These are phyloP conservation scores for Trichoderma polysporum DNA, from an alignment of 2,329 filamentous ascomycete species.

Conservation along the genomic window DNA sequence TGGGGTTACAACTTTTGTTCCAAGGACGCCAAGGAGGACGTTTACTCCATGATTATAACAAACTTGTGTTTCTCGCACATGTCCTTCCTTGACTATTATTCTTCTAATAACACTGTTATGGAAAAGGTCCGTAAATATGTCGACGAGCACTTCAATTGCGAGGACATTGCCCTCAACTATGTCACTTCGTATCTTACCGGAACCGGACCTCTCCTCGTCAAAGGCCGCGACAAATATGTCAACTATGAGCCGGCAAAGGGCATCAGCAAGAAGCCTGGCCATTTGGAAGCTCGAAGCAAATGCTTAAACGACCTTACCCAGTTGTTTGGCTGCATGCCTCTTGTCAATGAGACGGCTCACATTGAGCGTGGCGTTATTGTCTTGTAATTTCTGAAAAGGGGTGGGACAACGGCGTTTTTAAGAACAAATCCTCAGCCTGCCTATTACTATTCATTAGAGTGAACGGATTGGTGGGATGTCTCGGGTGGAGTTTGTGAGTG, in stretches of 20 bases:
- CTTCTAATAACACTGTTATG: conserved; percentile 34
- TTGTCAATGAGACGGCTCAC: conserved; percentile 36
- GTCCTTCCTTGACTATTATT: conserved; percentile 41
- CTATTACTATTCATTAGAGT: background rate
- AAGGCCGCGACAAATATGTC: conserved; percentile 34
- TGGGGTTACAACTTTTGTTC: conserved; percentile 38
- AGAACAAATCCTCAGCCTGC: background rate
- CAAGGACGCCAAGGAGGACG: conserved; percentile 26
- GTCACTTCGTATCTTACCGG: conserved; percentile 36
- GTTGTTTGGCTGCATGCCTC: conserved; percentile 37
- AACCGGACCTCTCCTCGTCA: conserved; percentile 37
- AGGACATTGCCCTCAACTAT: conserved; percentile 43
- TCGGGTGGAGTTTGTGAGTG: conserved; percentile 1
- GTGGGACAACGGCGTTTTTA: conserved; percentile 1
- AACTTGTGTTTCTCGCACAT: conserved; percentile 41
- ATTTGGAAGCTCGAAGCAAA: conserved; percentile 35
- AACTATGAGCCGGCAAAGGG: conserved; percentile 34
- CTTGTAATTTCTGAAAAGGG: conserved; percentile 22
- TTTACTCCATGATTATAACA: conserved; percentile 40
- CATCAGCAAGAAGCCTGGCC: conserved; percentile 36
- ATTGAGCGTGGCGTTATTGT: conserved; percentile 36
- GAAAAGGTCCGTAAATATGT: conserved; percentile 38
- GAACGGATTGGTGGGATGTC: background rate
- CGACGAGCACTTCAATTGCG: conserved; percentile 41
- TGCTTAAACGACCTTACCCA: conserved; percentile 39